These are phyloP conservation scores for Macadamia tetraphylla DNA, from an alignment of 164 flowering plant genomes.

Conservation along the genomic window DNA sequence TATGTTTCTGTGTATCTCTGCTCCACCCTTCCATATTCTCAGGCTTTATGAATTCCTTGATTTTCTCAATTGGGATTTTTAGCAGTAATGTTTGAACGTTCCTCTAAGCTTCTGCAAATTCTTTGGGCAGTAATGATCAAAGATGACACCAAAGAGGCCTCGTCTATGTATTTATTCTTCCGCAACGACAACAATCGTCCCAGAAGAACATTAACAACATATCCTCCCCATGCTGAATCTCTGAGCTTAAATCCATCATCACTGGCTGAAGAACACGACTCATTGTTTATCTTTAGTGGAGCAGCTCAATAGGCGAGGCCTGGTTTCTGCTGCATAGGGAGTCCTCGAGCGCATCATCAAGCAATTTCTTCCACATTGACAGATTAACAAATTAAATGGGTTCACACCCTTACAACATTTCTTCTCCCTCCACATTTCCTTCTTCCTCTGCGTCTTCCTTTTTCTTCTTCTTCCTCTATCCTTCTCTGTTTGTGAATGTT, in stretches of 20 bases:
- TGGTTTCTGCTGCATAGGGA: too few relatives aligned
- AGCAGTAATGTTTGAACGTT: neutral
- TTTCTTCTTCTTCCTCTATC: too few relatives aligned
- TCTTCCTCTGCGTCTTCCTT: too few relatives aligned
- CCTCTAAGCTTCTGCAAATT: neutral
- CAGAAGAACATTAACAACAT: constrained; percentile 11
- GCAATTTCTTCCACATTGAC: constrained; percentile 18
- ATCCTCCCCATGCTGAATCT: constrained; percentile 25
- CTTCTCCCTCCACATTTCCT: too few relatives aligned
- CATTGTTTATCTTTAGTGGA: constrained; percentile 31
- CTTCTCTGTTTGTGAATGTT: too few relatives aligned
- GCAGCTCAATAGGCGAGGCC: constrained; percentile 13
- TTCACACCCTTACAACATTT: too few relatives aligned
- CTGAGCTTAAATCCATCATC: constrained; percentile 9
- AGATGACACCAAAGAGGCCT: neutral
- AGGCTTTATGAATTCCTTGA: neutral
- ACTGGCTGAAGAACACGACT: constrained; percentile 17
- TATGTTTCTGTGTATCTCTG: too few relatives aligned
- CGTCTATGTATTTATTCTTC: neutral
- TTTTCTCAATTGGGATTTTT: neutral
- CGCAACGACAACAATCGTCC: neutral
- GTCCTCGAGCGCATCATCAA: too few relatives aligned
- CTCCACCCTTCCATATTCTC: neutral
- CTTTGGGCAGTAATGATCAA: neutral
- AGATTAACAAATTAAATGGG: constrained; percentile 5